Evolutionary conservation across 495 filamentous ascomycete species (phyloP).

Genomic region (Penicillium malachiteum): DNA sequence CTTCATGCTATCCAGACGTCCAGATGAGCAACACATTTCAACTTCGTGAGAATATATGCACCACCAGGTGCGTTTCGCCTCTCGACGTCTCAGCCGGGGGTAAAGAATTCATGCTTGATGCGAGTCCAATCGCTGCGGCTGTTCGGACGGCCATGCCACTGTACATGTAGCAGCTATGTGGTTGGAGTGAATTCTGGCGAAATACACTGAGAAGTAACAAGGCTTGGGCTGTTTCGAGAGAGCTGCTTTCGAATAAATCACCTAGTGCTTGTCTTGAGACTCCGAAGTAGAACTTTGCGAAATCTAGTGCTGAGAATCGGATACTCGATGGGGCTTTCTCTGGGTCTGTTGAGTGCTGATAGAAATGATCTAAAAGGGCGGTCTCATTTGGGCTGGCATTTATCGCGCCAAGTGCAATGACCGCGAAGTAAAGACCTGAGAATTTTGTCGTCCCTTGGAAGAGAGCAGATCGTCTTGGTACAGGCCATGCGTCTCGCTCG

Average conservation of each 20-base stretch:
- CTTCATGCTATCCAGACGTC: constrained; percentile 31
- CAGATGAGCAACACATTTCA: constrained; percentile 32
- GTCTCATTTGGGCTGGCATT: constrained; percentile 17
- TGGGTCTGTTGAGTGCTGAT: constrained; percentile 5
- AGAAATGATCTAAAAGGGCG: constrained; percentile 24
- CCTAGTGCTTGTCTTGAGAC: constrained; percentile 21
- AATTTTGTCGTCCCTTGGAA: constrained; percentile 19
- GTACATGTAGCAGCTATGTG: constrained; percentile 20
- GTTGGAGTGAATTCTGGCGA: constrained; percentile 24
- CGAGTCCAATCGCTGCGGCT: constrained; percentile 26
- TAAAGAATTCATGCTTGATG: constrained; percentile 24
- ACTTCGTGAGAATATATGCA: constrained; percentile 13
- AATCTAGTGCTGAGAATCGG: constrained; percentile 20
- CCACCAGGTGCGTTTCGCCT: constrained; percentile 29
- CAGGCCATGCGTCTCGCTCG: constrained; percentile 20
- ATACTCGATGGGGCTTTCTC: background rate
- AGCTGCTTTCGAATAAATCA: constrained; percentile 28
- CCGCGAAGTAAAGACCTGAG: constrained; percentile 24
- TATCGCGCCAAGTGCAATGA: constrained; percentile 26
- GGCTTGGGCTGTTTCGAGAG: constrained; percentile 25
- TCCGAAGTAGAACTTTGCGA: constrained; percentile 26
- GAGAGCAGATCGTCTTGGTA: constrained; percentile 10
- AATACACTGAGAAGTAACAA: constrained; percentile 26
- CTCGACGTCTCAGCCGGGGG: constrained; percentile 14
- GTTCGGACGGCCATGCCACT: constrained; percentile 29